phyloP scores from a whole-genome alignment of 345 rosid species.

The Barbarea vulgaris region DNA sequence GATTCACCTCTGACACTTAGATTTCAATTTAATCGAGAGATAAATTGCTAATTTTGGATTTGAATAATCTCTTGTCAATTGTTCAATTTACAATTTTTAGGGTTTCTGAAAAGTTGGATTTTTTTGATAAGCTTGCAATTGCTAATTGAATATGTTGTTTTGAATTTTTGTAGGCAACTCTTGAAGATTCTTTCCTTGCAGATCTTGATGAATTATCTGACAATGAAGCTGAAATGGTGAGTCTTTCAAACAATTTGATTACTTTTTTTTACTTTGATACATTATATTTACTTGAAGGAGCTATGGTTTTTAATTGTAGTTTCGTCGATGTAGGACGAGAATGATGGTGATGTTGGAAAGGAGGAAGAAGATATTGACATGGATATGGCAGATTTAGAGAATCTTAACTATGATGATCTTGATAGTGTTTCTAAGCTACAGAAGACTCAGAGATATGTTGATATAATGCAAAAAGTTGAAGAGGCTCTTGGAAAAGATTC shows the following conservation, averaged over 20 bases:
- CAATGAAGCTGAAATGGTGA: constrained; percentile 77
- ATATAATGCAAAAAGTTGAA: constrained; percentile 90
- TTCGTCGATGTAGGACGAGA: constrained; percentile 63
- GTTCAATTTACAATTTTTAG: constrained; percentile 7
- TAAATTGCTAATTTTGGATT: background rate
- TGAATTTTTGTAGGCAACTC: constrained; percentile 61
- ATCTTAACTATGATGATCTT: constrained; percentile 82
- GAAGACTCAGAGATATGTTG: constrained; percentile 75
- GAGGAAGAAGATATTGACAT: constrained; percentile 85
- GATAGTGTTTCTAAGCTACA: constrained; percentile 83
- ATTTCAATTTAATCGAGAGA: background rate
- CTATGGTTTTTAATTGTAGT: constrained; percentile 15
- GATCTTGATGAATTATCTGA: constrained; percentile 97
- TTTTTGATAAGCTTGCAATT: background rate
- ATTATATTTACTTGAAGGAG: background rate
- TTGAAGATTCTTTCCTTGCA: constrained; percentile 90
- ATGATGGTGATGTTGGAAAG: constrained; percentile 56
- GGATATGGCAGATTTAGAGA: constrained; percentile 75
- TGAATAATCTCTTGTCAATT: background rate
- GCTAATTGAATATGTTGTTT: background rate
- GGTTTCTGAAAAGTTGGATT: background rate
- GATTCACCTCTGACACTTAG: no score
- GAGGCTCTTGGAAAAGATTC: constrained; percentile 72
- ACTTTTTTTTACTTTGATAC: background rate
- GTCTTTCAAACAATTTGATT: background rate